Conservation (phyloP, 805 yeast genomes). For the Candida koratica region DNA sequence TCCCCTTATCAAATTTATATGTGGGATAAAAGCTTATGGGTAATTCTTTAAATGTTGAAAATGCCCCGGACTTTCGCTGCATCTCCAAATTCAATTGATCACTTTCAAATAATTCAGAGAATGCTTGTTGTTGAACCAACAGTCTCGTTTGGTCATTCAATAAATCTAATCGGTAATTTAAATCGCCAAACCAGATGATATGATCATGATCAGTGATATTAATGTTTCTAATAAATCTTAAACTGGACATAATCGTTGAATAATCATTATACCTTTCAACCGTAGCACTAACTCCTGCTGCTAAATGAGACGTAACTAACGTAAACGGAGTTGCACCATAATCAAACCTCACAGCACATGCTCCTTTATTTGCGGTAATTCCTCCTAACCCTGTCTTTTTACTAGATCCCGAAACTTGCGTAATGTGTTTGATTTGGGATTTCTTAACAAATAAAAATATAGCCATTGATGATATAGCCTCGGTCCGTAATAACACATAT, state of each 20-base stretch:
- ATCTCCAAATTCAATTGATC: constrained; percentile 83
- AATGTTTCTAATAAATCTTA: constrained; percentile 72
- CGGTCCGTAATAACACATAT: constrained; percentile 67
- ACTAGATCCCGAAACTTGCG: constrained; percentile 88
- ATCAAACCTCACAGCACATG: constrained; percentile 85
- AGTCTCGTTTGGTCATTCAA: constrained; percentile 71
- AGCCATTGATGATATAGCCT: constrained; percentile 67
- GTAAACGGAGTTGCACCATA: constrained; percentile 79
- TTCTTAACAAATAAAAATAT: constrained; percentile 58
- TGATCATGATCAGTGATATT: constrained; percentile 74
- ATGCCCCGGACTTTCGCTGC: constrained; percentile 58
- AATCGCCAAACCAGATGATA: constrained; percentile 91
- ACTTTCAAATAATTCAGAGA: constrained; percentile 49
- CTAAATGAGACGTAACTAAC: constrained; percentile 84
- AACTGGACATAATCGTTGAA: constrained; percentile 66
- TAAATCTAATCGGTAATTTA: constrained; percentile 75
- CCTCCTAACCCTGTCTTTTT: constrained; percentile 97
- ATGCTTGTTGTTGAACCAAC: constrained; percentile 44
- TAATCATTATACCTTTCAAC: constrained; percentile 87
- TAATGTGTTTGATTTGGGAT: constrained; percentile 39
- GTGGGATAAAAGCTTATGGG: constrained; percentile 82
- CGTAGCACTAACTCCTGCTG: constrained; percentile 82
- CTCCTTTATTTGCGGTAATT: constrained; percentile 95
- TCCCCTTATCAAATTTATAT: constrained; percentile 85
- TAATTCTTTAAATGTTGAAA: constrained; percentile 72